phyloP scores from a whole-genome alignment of 1,284 basidiomycete genomes.

The Cutaneotrichosporon curvatum region DNA sequence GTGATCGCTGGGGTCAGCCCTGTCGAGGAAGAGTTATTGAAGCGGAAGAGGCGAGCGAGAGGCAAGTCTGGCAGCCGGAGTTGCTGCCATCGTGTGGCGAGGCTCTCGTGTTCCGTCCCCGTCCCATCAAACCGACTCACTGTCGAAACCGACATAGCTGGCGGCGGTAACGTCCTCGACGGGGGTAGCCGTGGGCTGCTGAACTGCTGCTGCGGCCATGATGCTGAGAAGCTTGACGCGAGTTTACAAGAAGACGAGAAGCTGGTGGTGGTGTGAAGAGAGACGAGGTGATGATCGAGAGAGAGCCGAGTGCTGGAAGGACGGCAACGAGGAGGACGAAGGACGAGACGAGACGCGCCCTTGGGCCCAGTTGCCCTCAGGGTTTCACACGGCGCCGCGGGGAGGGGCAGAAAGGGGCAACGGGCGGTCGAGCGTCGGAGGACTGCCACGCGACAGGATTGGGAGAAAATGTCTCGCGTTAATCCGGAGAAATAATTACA shows the following conservation, averaged over 20 bases:
- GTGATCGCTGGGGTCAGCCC: slow-evolving; percentile 59
- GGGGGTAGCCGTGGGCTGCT: slow-evolving; percentile 2
- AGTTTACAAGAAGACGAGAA: too few relatives aligned
- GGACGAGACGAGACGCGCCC: slow-evolving; percentile 3
- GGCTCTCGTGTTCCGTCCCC: too few relatives aligned
- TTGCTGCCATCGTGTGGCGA: too few relatives aligned
- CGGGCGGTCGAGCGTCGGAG: too few relatives aligned
- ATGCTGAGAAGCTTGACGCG: slow-evolving; percentile 1
- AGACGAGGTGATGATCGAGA: neutral
- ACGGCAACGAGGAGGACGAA: neutral
- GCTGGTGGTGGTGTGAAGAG: slow-evolving; percentile 4
- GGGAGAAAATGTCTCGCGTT: too few relatives aligned
- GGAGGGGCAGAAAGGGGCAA: too few relatives aligned
- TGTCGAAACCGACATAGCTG: slow-evolving; percentile 89
- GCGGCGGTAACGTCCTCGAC: slow-evolving; percentile 68
- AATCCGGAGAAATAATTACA: too few relatives aligned
- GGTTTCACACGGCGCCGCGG: too few relatives aligned
- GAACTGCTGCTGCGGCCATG: slow-evolving; percentile 27
- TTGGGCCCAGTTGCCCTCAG: too few relatives aligned
- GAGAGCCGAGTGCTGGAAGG: neutral
- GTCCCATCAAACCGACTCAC: slow-evolving; percentile 26
- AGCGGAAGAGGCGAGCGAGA: neutral
- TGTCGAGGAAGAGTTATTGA: neutral
- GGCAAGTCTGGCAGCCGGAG: neutral
- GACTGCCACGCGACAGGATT: too few relatives aligned